A percentile compares a stretch with the other conserved stretches of the same genome.
Conservation (phyloP, 2,329 filamentous ascomycete genomes). For the Pseudocercospora musae region DNA sequence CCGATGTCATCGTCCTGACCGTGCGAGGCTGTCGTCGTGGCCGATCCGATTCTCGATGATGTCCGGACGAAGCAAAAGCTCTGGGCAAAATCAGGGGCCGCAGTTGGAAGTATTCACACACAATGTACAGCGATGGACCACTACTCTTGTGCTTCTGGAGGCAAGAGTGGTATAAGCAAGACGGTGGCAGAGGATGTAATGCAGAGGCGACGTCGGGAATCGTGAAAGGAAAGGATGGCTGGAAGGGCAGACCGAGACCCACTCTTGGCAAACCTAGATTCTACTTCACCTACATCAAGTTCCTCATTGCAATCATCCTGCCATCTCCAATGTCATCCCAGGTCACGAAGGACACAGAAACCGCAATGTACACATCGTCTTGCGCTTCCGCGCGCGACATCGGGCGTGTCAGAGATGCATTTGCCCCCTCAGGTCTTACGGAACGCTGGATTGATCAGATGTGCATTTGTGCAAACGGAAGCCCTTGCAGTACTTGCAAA, state of each 20-base stretch:
- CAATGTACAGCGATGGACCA: background rate
- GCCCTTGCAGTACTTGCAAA: background rate
- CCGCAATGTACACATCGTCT: background rate
- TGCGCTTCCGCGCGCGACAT: background rate
- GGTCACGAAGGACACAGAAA: background rate
- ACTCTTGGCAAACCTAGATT: background rate
- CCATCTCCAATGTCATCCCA: background rate
- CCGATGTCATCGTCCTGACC: background rate
- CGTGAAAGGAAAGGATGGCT: background rate
- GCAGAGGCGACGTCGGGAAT: background rate
- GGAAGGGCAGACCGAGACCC: background rate
- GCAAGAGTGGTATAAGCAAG: background rate
- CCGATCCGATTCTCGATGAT: background rate
- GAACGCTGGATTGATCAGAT: too few relatives aligned
- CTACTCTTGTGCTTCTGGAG: background rate
- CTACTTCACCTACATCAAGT: background rate
- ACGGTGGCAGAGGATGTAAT: background rate
- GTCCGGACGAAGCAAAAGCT: background rate
- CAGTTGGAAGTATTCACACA: background rate
- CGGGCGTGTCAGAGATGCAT: too few relatives aligned
- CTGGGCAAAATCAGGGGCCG: background rate
- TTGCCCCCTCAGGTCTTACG: too few relatives aligned
- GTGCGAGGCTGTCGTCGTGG: background rate
- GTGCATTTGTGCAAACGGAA: background rate
- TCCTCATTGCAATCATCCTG: background rate